phyloP scores from a whole-genome alignment of 2,329 filamentous ascomycete species.

The Aureobasidium namibiae region DNA sequence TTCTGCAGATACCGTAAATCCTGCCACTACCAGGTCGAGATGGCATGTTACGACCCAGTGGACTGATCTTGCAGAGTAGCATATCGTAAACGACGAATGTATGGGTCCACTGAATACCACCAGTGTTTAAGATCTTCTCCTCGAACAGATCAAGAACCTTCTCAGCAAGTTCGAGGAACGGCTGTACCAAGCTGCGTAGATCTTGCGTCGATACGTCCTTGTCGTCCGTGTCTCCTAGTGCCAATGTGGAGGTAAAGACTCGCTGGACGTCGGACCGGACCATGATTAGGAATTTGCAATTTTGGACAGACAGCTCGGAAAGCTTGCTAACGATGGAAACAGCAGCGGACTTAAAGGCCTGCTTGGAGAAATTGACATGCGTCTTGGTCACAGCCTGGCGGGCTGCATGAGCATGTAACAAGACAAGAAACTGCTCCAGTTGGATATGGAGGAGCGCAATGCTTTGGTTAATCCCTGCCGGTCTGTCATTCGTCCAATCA shows the following conservation, averaged over 20 bases:
- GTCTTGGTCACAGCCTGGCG: conserved; percentile 19
- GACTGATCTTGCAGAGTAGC: neutral
- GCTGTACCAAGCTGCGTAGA: neutral
- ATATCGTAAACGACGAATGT: conserved; percentile 4
- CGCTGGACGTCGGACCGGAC: neutral
- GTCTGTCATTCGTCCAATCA: conserved; percentile 16
- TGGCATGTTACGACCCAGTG: neutral
- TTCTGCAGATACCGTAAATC: conserved; percentile 5
- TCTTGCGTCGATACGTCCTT: neutral
- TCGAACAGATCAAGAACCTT: conserved; percentile 8
- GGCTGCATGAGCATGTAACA: conserved; percentile 24
- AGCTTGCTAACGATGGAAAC: conserved; percentile 7
- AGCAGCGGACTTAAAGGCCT: conserved; percentile 8
- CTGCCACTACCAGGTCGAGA: neutral
- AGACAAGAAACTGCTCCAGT: conserved; percentile 25
- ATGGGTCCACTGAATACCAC: conserved; percentile 4
- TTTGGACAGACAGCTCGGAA: neutral
- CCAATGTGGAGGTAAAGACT: neutral
- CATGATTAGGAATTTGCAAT: neutral
- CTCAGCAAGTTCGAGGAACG: neutral
- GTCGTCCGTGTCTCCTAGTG: neutral
- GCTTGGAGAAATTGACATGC: conserved; percentile 22
- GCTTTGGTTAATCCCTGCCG: conserved; percentile 4
- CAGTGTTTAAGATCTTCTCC: neutral
- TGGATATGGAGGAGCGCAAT: conserved; percentile 22